Base-by-base conservation (phyloP, 768 basidiomycete genomes). In the Brasilioporus rufonigricans region DNA sequence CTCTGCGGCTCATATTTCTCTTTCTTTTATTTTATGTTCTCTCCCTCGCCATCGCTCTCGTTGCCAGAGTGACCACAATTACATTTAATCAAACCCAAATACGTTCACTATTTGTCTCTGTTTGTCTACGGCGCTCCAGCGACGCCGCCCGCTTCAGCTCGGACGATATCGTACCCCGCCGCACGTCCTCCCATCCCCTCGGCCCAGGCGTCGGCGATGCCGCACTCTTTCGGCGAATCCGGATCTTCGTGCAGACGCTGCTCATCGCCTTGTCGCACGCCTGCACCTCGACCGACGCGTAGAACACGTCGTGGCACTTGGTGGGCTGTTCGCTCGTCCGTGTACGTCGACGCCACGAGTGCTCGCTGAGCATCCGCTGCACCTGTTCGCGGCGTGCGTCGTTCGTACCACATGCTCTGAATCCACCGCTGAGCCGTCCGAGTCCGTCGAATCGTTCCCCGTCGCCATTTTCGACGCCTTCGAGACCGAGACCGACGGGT, bases 141-240 rank as follows among this genome's bases (percentile, higher is more conserved):
- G 59, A 68, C 44, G 64, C 66, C 11, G 64, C 61, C 43, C 68
- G 56, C 49, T 67, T 71, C 55, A 70, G 24, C 54, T 70, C 67
- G 0, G 70, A 68, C 31, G 69, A 69, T 13, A 69, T 61, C 46
- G 68, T 71, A 1, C 56, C 45, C 18, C 67, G 67, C n/a, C n/a
- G n/a, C n/a, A n/a, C n/a, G n/a, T n/a, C n/a, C 29, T 5, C 50
- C 32, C 33, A 62, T 38, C 0, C 48, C 35, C n/a, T n/a, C n/a
- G n/a, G n/a, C n/a, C n/a, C n/a, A n/a, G n/a, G n/a, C n/a, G n/a
- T n/a, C n/a, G n/a, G n/a, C n/a, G n/a, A n/a, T n/a, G 36, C 36
- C 36, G 5, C 29, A 11, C 4, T 53, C 66, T 47, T 52, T 50
- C n/a, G n/a, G n/a, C n/a, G n/a, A n/a, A 59, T 52, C 5, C 59